Evolutionary conservation across 805 yeast genomes (phyloP), one percentile per base, ranked within the genome.

Genomic region (Schizosaccharomyces cryophilus): DNA sequence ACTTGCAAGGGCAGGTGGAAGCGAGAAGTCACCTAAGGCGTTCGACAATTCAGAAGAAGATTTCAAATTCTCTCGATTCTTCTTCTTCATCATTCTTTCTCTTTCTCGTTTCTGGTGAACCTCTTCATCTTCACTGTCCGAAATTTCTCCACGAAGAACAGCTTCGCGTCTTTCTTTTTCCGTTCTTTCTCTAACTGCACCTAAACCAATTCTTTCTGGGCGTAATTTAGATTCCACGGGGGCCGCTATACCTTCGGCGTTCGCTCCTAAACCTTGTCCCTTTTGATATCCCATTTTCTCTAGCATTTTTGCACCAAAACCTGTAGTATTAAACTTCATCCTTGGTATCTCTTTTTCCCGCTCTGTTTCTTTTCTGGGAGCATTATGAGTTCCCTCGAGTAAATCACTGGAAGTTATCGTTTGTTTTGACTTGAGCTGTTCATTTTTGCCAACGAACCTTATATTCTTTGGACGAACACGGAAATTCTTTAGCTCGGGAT

Each of bases 221-320:
- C 93, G 72, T 38, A 78, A 69, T 61, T 78, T 77, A 2, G 85
- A 83, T 63, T 85, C 83, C 5, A 90, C 81, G 0, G 97, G 96
- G n/a, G 77, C 79, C 0, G 77, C 76, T 0, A 87, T 87, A 55
- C 98, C 98, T 60, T 77, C 77, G 1, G 81, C 80, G 29, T 75
- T 69, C 4, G 73, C 73, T 1, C 98, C 98, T n/a, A 90, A 75
- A 0, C 96, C 97, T 66, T 78, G 74, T 0, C 98, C 97, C 51
- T 78, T 78, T 6, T 77, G 76, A 70, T 86, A 89, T 0, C 98
- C 98, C 97, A 90, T 89, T 64, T 81, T 78, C 63, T 80, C 75
- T 72, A 90, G 70, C 60, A 90, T 72, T 60, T 77, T 71, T 2
- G 95, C 95, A 45, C 97, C 97, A 47, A 87, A 80, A 5, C 97